Percentiles rank a stretch among this genome's conserved stretches.
phyloP scores from a whole-genome alignment of 805 yeast species.

The Metschnikowia corniflorae region DNA sequence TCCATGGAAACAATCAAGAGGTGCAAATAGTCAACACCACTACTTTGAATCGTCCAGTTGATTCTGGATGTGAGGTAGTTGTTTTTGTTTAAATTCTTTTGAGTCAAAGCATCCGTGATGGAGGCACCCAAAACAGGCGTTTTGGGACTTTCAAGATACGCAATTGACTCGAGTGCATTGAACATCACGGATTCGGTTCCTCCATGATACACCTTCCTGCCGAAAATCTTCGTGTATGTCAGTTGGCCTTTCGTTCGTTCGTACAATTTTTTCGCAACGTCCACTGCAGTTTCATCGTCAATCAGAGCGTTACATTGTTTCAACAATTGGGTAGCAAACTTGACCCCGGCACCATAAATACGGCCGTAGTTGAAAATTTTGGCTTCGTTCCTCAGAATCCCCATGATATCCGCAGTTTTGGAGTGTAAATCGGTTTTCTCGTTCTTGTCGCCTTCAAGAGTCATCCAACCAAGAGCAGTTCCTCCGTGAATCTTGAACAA shows the following conservation, averaged over 20 bases:
- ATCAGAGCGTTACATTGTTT: constrained; percentile 77
- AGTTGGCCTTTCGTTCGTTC: constrained; percentile 73
- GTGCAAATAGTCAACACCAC: constrained; percentile 96
- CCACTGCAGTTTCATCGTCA: constrained; percentile 61
- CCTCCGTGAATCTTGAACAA: constrained; percentile 88
- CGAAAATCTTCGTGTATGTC: constrained; percentile 20
- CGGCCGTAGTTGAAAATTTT: constrained; percentile 95
- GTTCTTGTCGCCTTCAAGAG: constrained; percentile 87
- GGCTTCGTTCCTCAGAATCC: constrained; percentile 88
- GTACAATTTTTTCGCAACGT: constrained; percentile 65
- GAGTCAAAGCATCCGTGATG: constrained; percentile 77
- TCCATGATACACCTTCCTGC: constrained; percentile 60
- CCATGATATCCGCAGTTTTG: constrained; percentile 84
- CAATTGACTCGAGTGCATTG: constrained; percentile 83
- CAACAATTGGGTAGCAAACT: constrained; percentile 79
- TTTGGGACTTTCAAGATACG: constrained; percentile 71
- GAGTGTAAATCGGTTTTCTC: constrained; percentile 95
- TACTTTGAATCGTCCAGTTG: constrained; percentile 97
- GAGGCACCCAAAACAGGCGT: constrained; percentile 95
- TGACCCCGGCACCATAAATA: constrained; percentile 95
- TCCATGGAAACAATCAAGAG: constrained; percentile 83
- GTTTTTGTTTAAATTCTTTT: constrained; percentile 56
- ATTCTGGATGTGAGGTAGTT: constrained; percentile 84
- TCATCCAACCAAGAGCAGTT: constrained; percentile 99
- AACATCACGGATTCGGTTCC: constrained; percentile 93